Conservation (phyloP, 441 rosid genomes). For the Pelargonium australe region DNA sequence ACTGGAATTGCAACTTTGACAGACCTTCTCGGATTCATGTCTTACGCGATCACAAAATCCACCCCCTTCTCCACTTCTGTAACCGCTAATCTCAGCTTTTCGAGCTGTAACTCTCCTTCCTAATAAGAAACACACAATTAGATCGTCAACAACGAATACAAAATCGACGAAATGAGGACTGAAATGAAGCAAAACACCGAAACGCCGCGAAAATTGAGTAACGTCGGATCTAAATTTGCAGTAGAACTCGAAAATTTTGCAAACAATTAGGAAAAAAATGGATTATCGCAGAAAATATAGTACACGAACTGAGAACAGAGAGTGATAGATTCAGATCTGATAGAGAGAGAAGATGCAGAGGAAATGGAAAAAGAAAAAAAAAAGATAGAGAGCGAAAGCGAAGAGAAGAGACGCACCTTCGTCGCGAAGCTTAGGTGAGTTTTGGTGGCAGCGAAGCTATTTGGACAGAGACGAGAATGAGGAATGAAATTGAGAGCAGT, state of each 20-base stretch:
- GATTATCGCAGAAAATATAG: neutral
- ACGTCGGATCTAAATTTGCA: neutral
- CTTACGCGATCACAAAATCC: slow-evolving; percentile 13
- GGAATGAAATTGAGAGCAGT: too few relatives aligned
- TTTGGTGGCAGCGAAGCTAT: too few relatives aligned
- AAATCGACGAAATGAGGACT: neutral
- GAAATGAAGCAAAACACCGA: neutral
- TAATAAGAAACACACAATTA: neutral
- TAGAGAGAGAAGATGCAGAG: neutral
- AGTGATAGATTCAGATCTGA: neutral
- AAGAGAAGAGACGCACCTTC: too few relatives aligned
- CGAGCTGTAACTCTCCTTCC: neutral
- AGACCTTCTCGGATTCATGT: slow-evolving; percentile 59
- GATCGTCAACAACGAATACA: neutral
- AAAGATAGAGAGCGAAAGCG: too few relatives aligned
- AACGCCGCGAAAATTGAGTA: neutral
- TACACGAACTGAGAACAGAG: neutral
- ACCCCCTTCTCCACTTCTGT: neutral
- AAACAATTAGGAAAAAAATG: neutral
- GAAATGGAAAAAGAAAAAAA: too few relatives aligned
- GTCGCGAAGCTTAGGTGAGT: too few relatives aligned
- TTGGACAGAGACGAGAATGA: too few relatives aligned
- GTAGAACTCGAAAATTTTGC: neutral
- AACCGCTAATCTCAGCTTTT: neutral
- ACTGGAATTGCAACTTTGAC: slow-evolving; percentile 17